phyloP scores from a whole-genome alignment of 1,284 basidiomycete species.

The Coniophora puteana region DNA sequence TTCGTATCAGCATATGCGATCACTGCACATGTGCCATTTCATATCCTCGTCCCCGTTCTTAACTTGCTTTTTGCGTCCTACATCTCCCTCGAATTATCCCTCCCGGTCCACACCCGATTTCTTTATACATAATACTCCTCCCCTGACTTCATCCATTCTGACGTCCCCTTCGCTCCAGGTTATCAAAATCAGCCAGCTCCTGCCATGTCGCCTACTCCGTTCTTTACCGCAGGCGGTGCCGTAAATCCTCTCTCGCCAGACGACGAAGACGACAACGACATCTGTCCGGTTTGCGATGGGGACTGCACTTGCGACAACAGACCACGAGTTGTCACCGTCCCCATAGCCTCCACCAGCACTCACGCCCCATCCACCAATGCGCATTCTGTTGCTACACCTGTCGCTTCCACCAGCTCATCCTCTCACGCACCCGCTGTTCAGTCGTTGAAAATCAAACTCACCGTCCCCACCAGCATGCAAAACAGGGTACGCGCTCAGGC shows the following conservation, averaged over 20 bases:
- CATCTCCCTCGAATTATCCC: conserved; percentile 4
- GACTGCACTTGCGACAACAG: conserved; percentile 70
- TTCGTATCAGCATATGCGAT: conserved; percentile 1
- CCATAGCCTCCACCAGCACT: conserved; percentile 21
- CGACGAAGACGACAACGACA: conserved; percentile 74
- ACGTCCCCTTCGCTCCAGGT: conserved; percentile 29
- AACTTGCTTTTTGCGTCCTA: conserved; percentile 2
- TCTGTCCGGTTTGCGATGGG: conserved; percentile 83
- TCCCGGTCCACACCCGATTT: background rate
- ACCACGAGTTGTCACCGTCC: conserved; percentile 27
- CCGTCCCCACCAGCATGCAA: conserved; percentile 52
- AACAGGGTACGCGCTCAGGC: conserved; percentile 33
- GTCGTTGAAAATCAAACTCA: conserved; percentile 73
- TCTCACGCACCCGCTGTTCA: conserved; percentile 26
- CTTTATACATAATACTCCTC: conserved; percentile 8
- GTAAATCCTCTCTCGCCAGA: conserved; percentile 31
- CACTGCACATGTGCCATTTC: too few relatives aligned
- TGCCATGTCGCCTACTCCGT: conserved; percentile 58
- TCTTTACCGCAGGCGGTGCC: conserved; percentile 52
- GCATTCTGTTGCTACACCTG: conserved; percentile 24
- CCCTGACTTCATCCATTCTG: too few relatives aligned
- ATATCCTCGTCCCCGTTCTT: background rate
- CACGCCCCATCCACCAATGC: conserved; percentile 25
- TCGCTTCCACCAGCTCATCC: conserved; percentile 20
- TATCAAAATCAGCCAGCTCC: conserved; percentile 50